Evolutionary conservation across 2,329 filamentous ascomycete genomes (phyloP), one percentile per base, ranked within the genome.

Genomic region (Pseudogymnoascus sp.): DNA sequence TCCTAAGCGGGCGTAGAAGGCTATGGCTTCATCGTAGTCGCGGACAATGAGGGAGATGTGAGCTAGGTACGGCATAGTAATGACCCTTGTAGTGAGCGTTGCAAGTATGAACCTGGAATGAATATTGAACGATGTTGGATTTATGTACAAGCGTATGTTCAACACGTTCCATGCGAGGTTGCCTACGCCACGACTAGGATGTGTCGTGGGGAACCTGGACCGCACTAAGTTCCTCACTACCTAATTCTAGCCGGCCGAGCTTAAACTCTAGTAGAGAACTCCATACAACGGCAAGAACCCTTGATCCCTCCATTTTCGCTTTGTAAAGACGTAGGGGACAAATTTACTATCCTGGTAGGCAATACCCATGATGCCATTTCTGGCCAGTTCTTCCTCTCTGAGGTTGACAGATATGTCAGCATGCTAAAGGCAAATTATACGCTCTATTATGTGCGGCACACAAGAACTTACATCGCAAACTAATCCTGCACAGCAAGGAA

Each of bases 11-110:
- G 33, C 24, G 31, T 61, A 61, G 59, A 61, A 61, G 16, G 31
- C 59, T 2, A 61, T 61, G 24, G 59, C 59, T 61, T 61, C 59
- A 21, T 61, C 59, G 31, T 61, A 61, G 31, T 61, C 31, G 59
- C 59, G 59, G 10, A 61, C 31, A 7, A 61, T 29, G 2, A 61
- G 59, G 19, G 59, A 40, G n/a, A 61, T 61, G 31, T 61, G 59
- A 5, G 33, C 14, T 29, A 61, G 16, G 16, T 61, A 29, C n/a
- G 59, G 31, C 59, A 61, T 61, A 14, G 31, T 60, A 29, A 19
- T 19, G 19, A 19, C 2, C 19, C 19, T 19, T 19, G 19, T 19
- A 19, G 19, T 19, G 19, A 19, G 2, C 19, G 19, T 19, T 2
- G 19, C 19, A 19, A 19, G 19, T 19, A 19, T 19, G 19, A 19